Base-by-base conservation (phyloP, 2,329 filamentous ascomycete species). In the Chaetomium sp. region DNA sequence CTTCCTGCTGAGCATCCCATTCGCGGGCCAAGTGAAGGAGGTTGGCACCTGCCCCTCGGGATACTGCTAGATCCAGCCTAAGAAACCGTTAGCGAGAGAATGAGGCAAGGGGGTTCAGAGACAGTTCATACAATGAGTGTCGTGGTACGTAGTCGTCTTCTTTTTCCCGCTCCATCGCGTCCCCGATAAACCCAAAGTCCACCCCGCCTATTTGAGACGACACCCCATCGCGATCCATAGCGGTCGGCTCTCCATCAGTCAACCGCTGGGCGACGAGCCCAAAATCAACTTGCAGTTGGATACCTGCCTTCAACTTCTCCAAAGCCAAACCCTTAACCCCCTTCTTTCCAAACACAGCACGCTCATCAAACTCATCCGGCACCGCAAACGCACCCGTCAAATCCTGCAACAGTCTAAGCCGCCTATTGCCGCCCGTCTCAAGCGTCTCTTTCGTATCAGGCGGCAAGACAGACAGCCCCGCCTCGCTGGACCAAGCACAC, bases 331-430 rank as follows among this genome's bases (percentile, higher is more conserved):
- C 42, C 21, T 25, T 42, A 23, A 38, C n/a, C 56, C 27, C 47
- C 29, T 38, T 51, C 55, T 62, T 61, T n/a, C 58, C 62, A 60
- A 65, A 60, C 5, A 61, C 57, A 21, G 35, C 50, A 5, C 65
- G 63, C 73, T 78, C 64, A 74, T 75, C 69, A 77, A 84, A 71
- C 80, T 80, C 65, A 72, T 77, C 74, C 73, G 78, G 57, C 72
- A 80, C 51, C 73, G 67, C 60, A 77, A 72, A 65, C 73, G 69
- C 23, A 65, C 69, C 16, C 70, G 72, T 64, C 70, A 76, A 21
- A 66, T 65, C 13, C 66, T 67, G n/a, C 47, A 60, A 45, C 57
- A 64, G 57, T 47, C 62, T 69, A 65, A 57, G 63, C 25, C 60
- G 60, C 66, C 60, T 60, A n/a, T 45, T 63, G 16, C 35, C 25